Evolutionary conservation across 805 yeast species (phyloP), one percentile per base, ranked within the genome.

Genomic region (Maudiozyma saulgeensis): DNA sequence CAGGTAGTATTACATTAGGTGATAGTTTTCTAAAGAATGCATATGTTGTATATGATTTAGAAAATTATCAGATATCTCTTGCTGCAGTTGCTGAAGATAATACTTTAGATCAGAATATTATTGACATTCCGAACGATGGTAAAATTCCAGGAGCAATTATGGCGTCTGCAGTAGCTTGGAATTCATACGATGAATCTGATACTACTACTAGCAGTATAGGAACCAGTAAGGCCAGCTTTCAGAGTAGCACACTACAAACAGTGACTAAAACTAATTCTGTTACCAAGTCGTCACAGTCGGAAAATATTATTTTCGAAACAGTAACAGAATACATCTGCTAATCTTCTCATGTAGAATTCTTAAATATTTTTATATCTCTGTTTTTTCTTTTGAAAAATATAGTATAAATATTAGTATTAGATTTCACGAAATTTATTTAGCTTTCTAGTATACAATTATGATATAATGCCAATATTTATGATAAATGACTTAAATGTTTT

Each of bases 11-110:
- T 49, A 70, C 74, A 7, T 61, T 79, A 16, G 85, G 85, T 45
- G 82, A 79, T 59, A 66, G 75, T 5, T 76, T 81, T 62, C 59
- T 81, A 49, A 68, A 76, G 51, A 62, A 73, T 28, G 78, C 77
- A 0, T 80, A 80, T 55, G 70, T 74, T 39, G 82, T 79, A 43
- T 81, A 71, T 50, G 82, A 81, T 61, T 59, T 80, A 44, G 80
- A 74, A 34, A 64, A 68, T 40, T 56, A 64, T 26, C 69, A 70
- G 48, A 56, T 77, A 23, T 73, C 74, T 1, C 38, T 78, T 8
- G 81, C 78, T 76, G 69, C 2, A 68, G 63, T 42, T 62, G 55
- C 44, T 55, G 59, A 31, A 43, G 53, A 3, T 41, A 47, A 2
- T 62, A 59, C 6, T 32, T 18, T 7, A 6, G 43, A 38, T 8